Percentiles rank a stretch among this genome's conserved stretches.
phyloP scores from a whole-genome alignment of 2,329 filamentous ascomycete genomes.

The Cylindrodendrum hubeiense region DNA sequence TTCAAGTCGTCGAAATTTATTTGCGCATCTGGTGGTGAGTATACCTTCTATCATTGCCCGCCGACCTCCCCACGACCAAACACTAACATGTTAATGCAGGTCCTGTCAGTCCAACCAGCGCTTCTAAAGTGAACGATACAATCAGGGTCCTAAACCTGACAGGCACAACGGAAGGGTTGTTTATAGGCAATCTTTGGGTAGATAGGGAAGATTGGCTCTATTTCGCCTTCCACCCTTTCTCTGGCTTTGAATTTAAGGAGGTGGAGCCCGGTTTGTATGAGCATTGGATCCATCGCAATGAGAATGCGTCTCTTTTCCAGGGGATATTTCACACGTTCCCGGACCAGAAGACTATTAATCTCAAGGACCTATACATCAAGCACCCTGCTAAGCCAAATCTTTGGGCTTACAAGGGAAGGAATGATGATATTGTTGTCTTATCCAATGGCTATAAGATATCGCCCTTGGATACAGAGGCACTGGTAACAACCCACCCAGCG shows the following conservation, averaged over 20 bases:
- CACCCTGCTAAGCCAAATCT: conserved; percentile 45
- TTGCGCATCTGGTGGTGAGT: conserved; percentile 50
- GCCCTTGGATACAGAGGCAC: conserved; percentile 46
- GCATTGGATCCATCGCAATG: conserved; percentile 49
- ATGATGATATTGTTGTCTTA: conserved; percentile 46
- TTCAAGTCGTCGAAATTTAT: conserved; percentile 50
- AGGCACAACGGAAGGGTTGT: conserved; percentile 50
- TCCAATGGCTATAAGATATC: conserved; percentile 50
- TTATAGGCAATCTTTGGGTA: conserved; percentile 48
- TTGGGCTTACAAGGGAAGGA: conserved; percentile 47
- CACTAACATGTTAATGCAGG: neutral
- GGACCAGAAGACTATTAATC: conserved; percentile 41
- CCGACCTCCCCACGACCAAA: neutral
- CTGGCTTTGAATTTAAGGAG: conserved; percentile 51
- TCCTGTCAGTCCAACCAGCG: conserved; percentile 46
- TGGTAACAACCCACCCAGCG: conserved; percentile 41
- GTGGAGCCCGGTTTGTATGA: conserved; percentile 46
- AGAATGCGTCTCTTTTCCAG: conserved; percentile 46
- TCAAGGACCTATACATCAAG: conserved; percentile 47
- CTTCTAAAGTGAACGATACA: conserved; percentile 47
- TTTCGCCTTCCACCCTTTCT: conserved; percentile 50
- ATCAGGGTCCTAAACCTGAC: conserved; percentile 50
- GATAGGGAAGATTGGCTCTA: conserved; percentile 47
- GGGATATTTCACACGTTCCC: conserved; percentile 51
- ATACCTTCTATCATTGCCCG: neutral